Conservation (phyloP, 495 filamentous ascomycete species). For the Tetracladium setigerum region DNA sequence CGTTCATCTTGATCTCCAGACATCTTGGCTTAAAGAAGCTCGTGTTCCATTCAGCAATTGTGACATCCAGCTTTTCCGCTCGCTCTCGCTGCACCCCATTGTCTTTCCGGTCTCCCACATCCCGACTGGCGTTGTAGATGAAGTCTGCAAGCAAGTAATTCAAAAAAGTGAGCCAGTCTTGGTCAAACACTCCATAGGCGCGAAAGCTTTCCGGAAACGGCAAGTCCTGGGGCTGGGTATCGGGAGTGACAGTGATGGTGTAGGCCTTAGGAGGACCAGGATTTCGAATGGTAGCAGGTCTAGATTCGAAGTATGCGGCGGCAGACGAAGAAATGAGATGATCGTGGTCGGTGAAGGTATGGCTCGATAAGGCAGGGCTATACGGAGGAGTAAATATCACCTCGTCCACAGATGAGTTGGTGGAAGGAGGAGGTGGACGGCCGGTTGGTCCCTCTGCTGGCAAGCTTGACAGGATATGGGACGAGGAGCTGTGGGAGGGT, state of each 20-base stretch:
- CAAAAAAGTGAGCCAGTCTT: conserved; percentile 44
- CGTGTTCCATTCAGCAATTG: conserved; percentile 42
- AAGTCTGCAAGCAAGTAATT: conserved; percentile 25
- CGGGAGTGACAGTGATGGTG: conserved; percentile 7
- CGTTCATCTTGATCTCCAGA: conserved; percentile 12
- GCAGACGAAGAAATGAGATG: conserved; percentile 11
- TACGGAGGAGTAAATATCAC: conserved; percentile 40
- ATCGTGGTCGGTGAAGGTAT: conserved; percentile 16
- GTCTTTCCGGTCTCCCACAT: conserved; percentile 17
- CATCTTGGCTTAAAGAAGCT: conserved; percentile 40
- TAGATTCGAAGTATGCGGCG: conserved; percentile 15
- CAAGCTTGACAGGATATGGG: conserved; percentile 6
- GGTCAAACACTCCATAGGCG: conserved; percentile 28
- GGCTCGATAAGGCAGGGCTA: conserved; percentile 27
- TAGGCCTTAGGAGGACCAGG: conserved; percentile 1
- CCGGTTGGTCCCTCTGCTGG: conserved; percentile 4
- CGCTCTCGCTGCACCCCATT: conserved; percentile 9
- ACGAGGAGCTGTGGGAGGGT: background rate
- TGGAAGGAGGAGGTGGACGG: conserved; percentile 2
- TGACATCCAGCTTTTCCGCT: conserved; percentile 3
- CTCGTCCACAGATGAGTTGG: conserved; percentile 28
- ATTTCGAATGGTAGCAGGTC: background rate
- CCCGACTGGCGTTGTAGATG: conserved; percentile 3
- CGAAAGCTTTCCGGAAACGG: conserved; percentile 13
- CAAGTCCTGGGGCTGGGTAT: conserved; percentile 17